Evolutionary conservation across 2,329 filamentous ascomycete species (phyloP), one percentile per base, ranked within the genome.

Genomic region (Ophiognomonia clavigignenti-juglandacearum): DNA sequence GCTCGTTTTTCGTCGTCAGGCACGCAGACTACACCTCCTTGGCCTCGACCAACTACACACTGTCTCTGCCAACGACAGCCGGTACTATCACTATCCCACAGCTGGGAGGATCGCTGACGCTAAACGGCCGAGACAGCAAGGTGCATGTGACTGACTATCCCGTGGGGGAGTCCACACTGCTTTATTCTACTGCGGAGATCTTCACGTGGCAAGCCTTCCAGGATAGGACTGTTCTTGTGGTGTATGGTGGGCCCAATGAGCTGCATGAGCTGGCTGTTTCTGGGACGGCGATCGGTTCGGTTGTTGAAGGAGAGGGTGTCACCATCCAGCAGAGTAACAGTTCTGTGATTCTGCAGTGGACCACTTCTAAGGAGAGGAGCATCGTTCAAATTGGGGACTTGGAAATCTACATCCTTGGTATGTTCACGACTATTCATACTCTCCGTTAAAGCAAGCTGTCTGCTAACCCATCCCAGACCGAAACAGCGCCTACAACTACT

Each of bases 151-250:
- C 75, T 0, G 81, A 88, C 54, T 88, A 87, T 49, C 69, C 77
- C 14, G 63, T 87, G 39, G 82, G 79, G 0, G 71, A 74, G 19
- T 64, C 68, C 4, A 75, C 69, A 1, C 59, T 88, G 18, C 61
- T 86, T 1, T 88, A 87, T 63, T 85, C 80, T 0, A 83, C 84
- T 1, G 82, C 81, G 0, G 84, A 88, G 58, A 75, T 88, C 16
- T 80, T 83, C 53, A 86, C 82, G 0, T 85, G 82, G 79, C 83
- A 88, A 61, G 73, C 76, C 42, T 81, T 83, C 52, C 70, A 69
- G 0, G 65, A 75, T 37, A 77, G 74, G 60, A 83, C 78, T 13
- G 74, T 82, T 2, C 62, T 86, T 3, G 63, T 87, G 2, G 64
- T 88, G 5, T 88, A 87, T 53, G 80, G 80, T 6, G 82, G 79